Evolutionary conservation across 371 early-diverging fungal species (phyloP), one percentile per base, ranked within the genome.

Genomic region (Rhizopus sp.): DNA sequence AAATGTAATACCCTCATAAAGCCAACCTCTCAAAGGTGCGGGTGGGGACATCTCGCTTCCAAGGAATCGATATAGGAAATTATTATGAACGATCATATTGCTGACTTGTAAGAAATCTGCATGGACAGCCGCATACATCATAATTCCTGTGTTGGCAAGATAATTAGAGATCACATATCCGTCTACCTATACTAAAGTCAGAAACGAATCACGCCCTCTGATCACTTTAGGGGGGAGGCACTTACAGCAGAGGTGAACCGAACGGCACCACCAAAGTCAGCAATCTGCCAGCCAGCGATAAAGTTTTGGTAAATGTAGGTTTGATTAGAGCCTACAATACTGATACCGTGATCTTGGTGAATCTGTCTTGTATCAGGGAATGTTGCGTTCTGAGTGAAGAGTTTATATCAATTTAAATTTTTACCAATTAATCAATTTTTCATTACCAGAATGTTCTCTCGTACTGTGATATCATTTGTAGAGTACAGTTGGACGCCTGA

Each of bases 251-350:
- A 77, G 6, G 77, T 73, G n/a, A 77, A 71, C 53, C 73, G 65
- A 32, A 62, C 55, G 5, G 70, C 74, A 45, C 77, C 77, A 50
- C 74, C 77, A 55, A 77, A 69, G 45, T 77, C 77, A 35, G 60
- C 69, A 13, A 73, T 53, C 37, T 69, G 60, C 73, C 77, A 73
- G 6, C 77, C 77, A 45, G 74, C 77, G 60, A 77, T 57, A 37
- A 73, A 77, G 57, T 77, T 77, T 57, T 77, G 72, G n/a, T 62
- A 62, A 23, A 77, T 66, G 32, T 71, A 73, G 3, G 77, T 77
- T 53, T 67, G 62, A 35, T 77, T 77, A 34, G 57, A 54, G 9
- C 72, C 73, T 1, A 71, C 70, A 8, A 72, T 57, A 30, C 73
- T 71, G 12, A 77, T 59, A 51, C 56, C 77, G 34, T 77, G 77